Base-by-base conservation (phyloP, 306 rosid genomes). In the Luffa aegyptiaca region DNA sequence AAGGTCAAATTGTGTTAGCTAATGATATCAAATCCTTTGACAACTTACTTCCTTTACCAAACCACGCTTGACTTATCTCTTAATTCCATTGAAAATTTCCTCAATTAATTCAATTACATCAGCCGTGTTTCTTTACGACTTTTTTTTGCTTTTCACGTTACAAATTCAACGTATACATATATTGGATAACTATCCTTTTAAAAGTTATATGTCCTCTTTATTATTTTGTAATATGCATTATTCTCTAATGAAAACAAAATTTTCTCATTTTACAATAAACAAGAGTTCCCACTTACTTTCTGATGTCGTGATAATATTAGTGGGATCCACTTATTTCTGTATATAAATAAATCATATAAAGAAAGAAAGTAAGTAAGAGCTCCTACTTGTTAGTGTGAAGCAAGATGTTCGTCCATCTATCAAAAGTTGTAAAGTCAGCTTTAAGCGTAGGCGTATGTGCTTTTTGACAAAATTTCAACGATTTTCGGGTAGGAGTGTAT, bases 1-100 rank as follows among this genome's bases (percentile, higher is more conserved):
- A 74, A 74, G 21, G 78, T 74, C 78, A 74, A 74, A 49, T 74
- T 33, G 16, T 74, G 78, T 74, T 74, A 33, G 48, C 78, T 51
- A 48, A 73, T 73, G 42, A 72, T 72, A 21, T 46, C 57, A 72
- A 36, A 14, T 8, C 6, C 48, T 39, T 65, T 68, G 14, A 41
- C 31, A 73, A 72, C 5, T 26, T 46, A 13, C 20, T 7, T 5
- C 10, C 57, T 72, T 72, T 71, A 48, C 77, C 41, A 71, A 70
- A 70, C 76, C 76, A 70, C 6, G 39, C 76, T 70, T 70, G 39
- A 70, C 76, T 44, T 44, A n/a, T 66, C 49, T 66, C 65, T 36
- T 66, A 37, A 33, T 64, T 35, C 35, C 10, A 64, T 35, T 33
- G 17, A 64, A 36, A 13, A 65, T 4, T 31, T 66, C 33, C 16